These are phyloP conservation scores for Hypoxylon sp. DNA, from an alignment of 2,329 filamentous ascomycete species.

Conservation along the genomic window DNA sequence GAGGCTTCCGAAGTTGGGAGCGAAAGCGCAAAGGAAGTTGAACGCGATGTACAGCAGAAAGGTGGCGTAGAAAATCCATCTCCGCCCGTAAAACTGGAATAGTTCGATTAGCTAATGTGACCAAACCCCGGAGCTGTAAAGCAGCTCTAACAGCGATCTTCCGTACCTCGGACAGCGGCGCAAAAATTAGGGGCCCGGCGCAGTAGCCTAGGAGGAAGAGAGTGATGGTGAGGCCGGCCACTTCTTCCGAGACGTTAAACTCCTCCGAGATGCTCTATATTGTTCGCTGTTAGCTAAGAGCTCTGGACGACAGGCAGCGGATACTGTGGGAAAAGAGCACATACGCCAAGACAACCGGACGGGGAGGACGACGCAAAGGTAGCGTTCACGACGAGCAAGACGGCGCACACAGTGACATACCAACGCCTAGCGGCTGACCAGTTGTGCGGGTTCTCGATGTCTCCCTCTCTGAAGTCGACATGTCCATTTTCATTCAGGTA, in stretches of 20 bases:
- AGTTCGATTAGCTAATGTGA: background rate
- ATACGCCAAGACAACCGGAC: slow-evolving; percentile 46
- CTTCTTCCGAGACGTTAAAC: slow-evolving; percentile 57
- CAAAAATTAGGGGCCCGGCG: slow-evolving; percentile 65
- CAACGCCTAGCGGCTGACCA: slow-evolving; percentile 53
- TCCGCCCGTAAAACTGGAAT: slow-evolving; percentile 57
- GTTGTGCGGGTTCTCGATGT: slow-evolving; percentile 60
- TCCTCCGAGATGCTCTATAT: slow-evolving; percentile 51
- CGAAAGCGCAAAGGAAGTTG: slow-evolving; percentile 62
- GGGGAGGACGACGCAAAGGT: slow-evolving; percentile 59
- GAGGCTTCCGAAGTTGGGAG: slow-evolving; percentile 60
- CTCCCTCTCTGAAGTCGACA: slow-evolving; percentile 58
- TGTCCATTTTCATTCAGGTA: slow-evolving; percentile 59
- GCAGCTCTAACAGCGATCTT: background rate
- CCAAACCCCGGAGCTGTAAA: background rate
- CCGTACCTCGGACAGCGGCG: slow-evolving; percentile 60
- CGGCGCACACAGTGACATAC: slow-evolving; percentile 52
- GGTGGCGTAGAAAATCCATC: slow-evolving; percentile 60
- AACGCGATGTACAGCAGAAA: slow-evolving; percentile 60
- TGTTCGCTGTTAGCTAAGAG: slow-evolving; percentile 48
- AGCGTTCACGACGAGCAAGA: slow-evolving; percentile 61
- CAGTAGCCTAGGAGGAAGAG: slow-evolving; percentile 66
- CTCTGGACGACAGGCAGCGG: background rate
- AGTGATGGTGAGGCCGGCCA: slow-evolving; percentile 59
- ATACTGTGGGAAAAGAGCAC: slow-evolving; percentile 23